A percentile compares a stretch with the other conserved stretches of the same genome.
phyloP scores from a whole-genome alignment of 768 basidiomycete species.

The Phaffia tasmanica region DNA sequence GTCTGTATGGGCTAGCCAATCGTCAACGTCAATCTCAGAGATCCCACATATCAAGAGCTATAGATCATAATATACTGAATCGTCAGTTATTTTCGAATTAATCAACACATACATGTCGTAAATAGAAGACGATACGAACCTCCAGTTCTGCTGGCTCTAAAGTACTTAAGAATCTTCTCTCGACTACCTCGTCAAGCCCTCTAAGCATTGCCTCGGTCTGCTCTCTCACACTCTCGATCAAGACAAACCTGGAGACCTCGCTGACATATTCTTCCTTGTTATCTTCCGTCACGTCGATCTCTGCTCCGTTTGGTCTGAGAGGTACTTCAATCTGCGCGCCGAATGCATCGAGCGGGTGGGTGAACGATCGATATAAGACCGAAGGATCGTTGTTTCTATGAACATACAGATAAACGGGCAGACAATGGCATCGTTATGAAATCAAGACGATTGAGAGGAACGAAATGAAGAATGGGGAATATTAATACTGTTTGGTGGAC shows the following conservation, averaged over 20 bases:
- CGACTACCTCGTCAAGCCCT: slow-evolving; percentile 12
- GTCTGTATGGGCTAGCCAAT: slow-evolving; percentile 10
- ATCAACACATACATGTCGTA: not conserved
- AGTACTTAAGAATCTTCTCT: not conserved
- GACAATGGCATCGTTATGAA: no score
- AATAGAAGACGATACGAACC: not conserved
- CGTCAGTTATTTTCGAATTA: no score
- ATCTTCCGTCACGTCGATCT: slow-evolving; percentile 16
- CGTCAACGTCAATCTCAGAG: slow-evolving; percentile 7
- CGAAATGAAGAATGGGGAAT: not conserved
- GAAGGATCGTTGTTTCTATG: slow-evolving; percentile 12
- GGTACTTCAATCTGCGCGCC: not conserved
- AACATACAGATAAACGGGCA: no score
- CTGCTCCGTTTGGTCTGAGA: slow-evolving; percentile 5
- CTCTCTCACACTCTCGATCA: slow-evolving; percentile 9
- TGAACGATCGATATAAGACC: slow-evolving; percentile 10
- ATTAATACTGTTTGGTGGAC: not conserved
- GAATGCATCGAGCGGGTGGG: not conserved
- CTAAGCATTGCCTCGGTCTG: slow-evolving; percentile 22
- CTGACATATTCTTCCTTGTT: slow-evolving; percentile 18
- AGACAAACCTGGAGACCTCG: slow-evolving; percentile 5
- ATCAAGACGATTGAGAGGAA: not conserved
- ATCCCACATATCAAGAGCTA: slow-evolving; percentile 19
- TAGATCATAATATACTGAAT: not conserved
- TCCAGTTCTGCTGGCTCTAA: slow-evolving; percentile 10